Evolutionary conservation across 140 eudicot species (phyloP), one percentile per base, ranked within the genome.

Genomic region (Senecio squalidus): DNA sequence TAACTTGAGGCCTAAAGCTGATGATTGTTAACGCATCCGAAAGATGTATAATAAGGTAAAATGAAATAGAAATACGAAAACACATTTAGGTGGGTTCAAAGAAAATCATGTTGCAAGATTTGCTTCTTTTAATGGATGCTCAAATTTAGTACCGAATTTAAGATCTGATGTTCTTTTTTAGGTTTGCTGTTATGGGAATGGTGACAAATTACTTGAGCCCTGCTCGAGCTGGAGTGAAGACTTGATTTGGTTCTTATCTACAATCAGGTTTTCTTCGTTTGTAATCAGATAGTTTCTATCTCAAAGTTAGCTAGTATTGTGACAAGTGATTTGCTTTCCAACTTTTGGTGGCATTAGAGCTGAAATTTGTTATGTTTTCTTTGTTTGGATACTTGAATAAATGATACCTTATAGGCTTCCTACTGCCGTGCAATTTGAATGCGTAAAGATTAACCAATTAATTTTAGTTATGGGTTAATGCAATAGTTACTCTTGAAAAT

Each of bases 131-230:
- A n/a, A n/a, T n/a, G n/a, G n/a, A n/a, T n/a, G n/a, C n/a, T n/a
- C n/a, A n/a, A n/a, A n/a, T n/a, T n/a, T n/a, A n/a, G n/a, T n/a
- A n/a, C 15, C 18, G 1, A 22, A 0, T 59, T 29, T 44, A 29
- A 62, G 29, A 51, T 76, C 40, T 13, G 26, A 41, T 64, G 39
- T 27, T 62, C 22, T 45, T 44, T 17, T 48, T 64, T 80, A 88
- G 96, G 96, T 88, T 88, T 77, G 94, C 91, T 22, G 74, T 88
- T 34, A 88, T 88, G 96, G 96, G 96, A 70, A 63, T 88, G 72
- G 80, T 88, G 70, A 88, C 96, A 28, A 88, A 84, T 66, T 88
- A 88, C 78, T 31, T 81, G 40, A 86, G 88, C 1, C 76, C 92
- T 55, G 65, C 93, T 43, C 71, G 76, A 25, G 61, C 75, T 2